These are phyloP conservation scores for Pseudomonodictys pantanalensis DNA, from an alignment of 495 filamentous ascomycete genomes.

Conservation along the genomic window DNA sequence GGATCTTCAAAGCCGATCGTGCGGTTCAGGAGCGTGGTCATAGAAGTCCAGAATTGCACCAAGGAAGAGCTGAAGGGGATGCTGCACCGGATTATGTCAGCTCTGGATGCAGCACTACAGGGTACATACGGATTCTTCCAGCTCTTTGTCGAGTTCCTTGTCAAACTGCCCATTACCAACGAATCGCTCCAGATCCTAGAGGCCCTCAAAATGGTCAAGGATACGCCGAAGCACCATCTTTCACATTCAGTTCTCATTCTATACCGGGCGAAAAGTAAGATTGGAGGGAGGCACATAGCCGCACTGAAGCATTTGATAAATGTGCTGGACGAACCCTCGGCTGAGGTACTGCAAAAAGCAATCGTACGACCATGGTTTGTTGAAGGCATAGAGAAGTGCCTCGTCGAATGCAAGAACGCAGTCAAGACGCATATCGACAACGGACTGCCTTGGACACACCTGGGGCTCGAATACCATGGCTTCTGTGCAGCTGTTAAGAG, in stretches of 20 bases:
- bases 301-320: background rate
- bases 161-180: constrained; percentile 10
- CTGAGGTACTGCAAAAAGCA: constrained; percentile 8
- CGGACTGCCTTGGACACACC: constrained; percentile 9
- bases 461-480: constrained; percentile 11
- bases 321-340: background rate
- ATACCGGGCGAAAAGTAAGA: background rate
- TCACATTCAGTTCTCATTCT: background rate
- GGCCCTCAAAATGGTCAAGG: constrained; percentile 9
- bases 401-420: constrained; percentile 14
- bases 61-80: constrained; percentile 14
- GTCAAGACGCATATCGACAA: constrained; percentile 9
- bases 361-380: constrained; percentile 12
- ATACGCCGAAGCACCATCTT: constrained; percentile 4
- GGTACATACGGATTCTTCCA: constrained; percentile 2
- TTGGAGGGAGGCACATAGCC: constrained; percentile 12
- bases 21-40: constrained; percentile 8
- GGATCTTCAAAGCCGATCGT: constrained; percentile 2
- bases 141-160: constrained; percentile 24
- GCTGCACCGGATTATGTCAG: background rate
- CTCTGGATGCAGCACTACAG: constrained; percentile 7
- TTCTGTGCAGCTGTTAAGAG: constrained; percentile 10
- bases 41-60: constrained; percentile 15
- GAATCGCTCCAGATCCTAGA: constrained; percentile 18
- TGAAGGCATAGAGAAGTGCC: constrained; percentile 17